Evolutionary conservation across 345 rosid genomes (phyloP).

Genomic region (Rhizophora apiculata): DNA sequence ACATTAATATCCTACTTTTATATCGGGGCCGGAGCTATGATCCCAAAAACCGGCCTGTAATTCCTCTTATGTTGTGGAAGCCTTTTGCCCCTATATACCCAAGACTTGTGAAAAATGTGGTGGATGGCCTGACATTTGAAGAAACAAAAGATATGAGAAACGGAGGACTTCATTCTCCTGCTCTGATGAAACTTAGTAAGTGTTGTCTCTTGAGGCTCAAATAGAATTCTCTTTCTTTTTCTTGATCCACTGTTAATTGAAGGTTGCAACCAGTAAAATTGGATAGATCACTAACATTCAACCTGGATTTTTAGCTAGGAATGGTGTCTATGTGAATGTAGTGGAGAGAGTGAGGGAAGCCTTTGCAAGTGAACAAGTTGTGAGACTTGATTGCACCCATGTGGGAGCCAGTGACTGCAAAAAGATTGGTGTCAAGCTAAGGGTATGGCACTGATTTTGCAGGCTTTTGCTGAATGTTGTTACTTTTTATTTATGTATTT

Average conservation of each 20-base stretch:
- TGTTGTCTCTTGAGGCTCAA: conserved; percentile 7
- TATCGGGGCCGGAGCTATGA: conserved; percentile 77
- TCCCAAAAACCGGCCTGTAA: conserved; percentile 54
- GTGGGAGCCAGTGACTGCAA: conserved; percentile 84
- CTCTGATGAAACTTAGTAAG: conserved; percentile 75
- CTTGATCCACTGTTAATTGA: not conserved
- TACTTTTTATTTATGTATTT: not conserved
- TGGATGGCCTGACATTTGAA: conserved; percentile 77
- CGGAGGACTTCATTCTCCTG: conserved; percentile 52
- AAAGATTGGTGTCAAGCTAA: conserved; percentile 73
- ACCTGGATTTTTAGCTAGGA: conserved; percentile 56
- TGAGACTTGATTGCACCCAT: conserved; percentile 75
- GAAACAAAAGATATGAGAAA: conserved; percentile 83
- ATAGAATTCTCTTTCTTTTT: not conserved
- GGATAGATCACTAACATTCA: not conserved
- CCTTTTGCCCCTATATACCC: conserved; percentile 87
- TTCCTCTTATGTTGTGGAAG: conserved; percentile 92
- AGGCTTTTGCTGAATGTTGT: not conserved
- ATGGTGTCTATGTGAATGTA: conserved; percentile 83
- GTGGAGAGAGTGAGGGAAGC: conserved; percentile 70
- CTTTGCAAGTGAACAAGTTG: conserved; percentile 58
- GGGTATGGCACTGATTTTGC: conserved; percentile 36
- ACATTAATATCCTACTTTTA: conserved; percentile 65
- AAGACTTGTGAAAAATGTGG: conserved; percentile 65
- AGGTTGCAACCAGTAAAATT: not conserved